These are phyloP conservation scores for Leccinum rimulosum DNA, from an alignment of 768 basidiomycete genomes.

Conservation along the genomic window DNA sequence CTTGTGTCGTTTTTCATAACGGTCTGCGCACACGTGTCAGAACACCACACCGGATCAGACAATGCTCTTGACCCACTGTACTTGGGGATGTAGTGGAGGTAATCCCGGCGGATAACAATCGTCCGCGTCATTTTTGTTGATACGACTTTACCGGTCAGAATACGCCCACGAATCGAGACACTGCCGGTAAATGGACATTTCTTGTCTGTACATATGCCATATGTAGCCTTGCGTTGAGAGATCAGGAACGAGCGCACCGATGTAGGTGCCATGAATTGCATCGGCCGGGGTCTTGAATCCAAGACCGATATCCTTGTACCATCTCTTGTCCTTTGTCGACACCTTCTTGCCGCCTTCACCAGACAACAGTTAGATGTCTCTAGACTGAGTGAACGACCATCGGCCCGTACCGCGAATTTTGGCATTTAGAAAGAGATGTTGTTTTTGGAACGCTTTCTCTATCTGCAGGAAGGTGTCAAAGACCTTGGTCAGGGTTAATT, in stretches of 20 bases:
- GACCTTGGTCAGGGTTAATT: not conserved
- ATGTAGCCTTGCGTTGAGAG: not conserved
- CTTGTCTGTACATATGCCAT: conserved; percentile 64
- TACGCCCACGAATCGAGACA: conserved; percentile 97
- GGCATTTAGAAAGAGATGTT: conserved; percentile 96
- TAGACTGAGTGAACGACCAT: conserved; percentile 4
- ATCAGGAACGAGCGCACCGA: conserved; percentile 57
- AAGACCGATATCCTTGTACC: conserved; percentile 98
- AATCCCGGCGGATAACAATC: conserved; percentile 92
- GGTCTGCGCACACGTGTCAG: conserved; percentile 52
- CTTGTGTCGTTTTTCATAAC: conserved; percentile 99
- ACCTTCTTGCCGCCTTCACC: conserved; percentile 78
- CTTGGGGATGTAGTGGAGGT: conserved; percentile 97
- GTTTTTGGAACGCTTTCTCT: conserved; percentile 98
- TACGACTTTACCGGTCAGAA: conserved; percentile 95
- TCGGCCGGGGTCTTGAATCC: conserved; percentile 96
- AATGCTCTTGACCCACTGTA: conserved; percentile 68
- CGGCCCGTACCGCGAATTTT: conserved; percentile 81
- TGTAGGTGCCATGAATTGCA: conserved; percentile 94
- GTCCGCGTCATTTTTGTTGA: conserved; percentile 99
- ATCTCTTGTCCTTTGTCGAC: conserved; percentile 91
- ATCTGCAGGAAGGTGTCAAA: conserved; percentile 47
- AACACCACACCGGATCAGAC: not conserved
- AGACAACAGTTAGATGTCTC: conserved; percentile 9
- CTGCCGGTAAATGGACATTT: conserved; percentile 99